Base-by-base conservation (phyloP, 306 rosid genomes). In the Rosa multiflora region DNA sequence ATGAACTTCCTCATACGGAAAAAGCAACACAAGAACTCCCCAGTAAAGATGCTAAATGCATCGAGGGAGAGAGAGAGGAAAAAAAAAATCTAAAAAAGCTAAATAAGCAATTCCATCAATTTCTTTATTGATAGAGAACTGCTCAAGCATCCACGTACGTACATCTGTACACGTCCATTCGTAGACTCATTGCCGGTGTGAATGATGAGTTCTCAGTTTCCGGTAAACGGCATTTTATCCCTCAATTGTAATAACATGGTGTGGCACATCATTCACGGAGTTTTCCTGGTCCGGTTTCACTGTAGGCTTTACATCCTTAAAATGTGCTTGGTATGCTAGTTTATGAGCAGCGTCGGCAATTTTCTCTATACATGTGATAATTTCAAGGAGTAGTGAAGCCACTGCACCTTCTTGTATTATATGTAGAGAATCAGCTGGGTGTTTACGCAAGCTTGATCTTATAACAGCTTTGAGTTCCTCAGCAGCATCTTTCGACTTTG, bases 301-400 rank as follows among this genome's bases (percentile, higher is more conserved):
- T 39, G 47, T 64, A 10, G 74, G 83, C 74, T 49, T 73, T 35
- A 12, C 46, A 23, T 47, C 58, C 75, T 67, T 75, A 56, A 80
- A 80, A 9, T 46, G 67, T 13, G 83, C 75, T 0, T 43, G 75
- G 20, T 79, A 74, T 18, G 61, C 79, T 14, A 80, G 62, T 43
- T 75, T 20, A n/a, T 29, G 61, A 43, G 43, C 70, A 8, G 79
- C 79, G 59, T 56, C 70, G 0, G 62, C 40, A 48, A 74, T 47
- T 52, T 43, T 61, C 51, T 74, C 76, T 14, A 69, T 75, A 42
- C 75, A 67, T 55, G 68, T 52, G 20, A 75, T 59, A 44, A 74
- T 29, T 23, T 74, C 83, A 35, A 67, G 10, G 12, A 80, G 35
- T 5, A 80, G 70, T 6, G 79, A 74, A 44, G 83, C 83, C 15